Conservation (phyloP, 345 rosid species). For the Moringa oleifera region DNA sequence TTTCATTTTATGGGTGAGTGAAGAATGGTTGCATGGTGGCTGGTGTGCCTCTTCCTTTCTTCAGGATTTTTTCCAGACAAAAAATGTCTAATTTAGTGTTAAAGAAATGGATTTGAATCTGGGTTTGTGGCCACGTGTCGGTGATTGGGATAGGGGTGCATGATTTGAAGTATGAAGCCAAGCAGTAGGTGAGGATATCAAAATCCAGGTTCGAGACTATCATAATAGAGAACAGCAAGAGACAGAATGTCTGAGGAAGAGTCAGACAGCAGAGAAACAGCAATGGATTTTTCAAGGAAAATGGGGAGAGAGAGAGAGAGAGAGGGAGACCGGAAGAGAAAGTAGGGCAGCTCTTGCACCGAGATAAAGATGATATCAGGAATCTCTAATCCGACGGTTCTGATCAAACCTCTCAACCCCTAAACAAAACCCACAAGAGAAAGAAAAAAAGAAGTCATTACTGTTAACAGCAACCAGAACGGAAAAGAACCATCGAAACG, state of each 20-base stretch:
- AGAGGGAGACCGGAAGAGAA: constrained; percentile 17
- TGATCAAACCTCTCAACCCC: constrained; percentile 6
- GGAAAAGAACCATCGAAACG: no score
- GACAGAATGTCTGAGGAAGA: constrained; percentile 34
- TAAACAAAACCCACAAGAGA: no score
- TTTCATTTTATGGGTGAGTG: constrained; percentile 13
- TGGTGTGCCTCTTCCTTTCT: neutral
- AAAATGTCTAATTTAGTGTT: neutral
- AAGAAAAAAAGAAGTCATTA: no score
- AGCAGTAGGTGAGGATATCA: neutral
- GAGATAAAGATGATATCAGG: constrained; percentile 16
- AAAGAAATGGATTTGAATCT: neutral
- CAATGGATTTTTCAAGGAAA: constrained; percentile 2
- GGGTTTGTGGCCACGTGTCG: constrained; percentile 13
- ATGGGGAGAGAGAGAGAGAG: constrained; percentile 9
- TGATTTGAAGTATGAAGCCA: neutral
- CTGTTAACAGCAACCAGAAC: no score
- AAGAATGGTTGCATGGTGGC: constrained; percentile 1
- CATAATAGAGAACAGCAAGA: constrained; percentile 9
- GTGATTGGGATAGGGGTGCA: constrained; percentile 14
- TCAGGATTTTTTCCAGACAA: neutral
- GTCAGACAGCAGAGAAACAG: constrained; percentile 15
- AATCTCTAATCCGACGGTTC: constrained; percentile 19
- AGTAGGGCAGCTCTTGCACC: constrained; percentile 20
- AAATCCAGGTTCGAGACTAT: constrained; percentile 5